Base-by-base conservation (phyloP, 2,329 filamentous ascomycete species). In the Magnaporthiopsis rhizophila region DNA sequence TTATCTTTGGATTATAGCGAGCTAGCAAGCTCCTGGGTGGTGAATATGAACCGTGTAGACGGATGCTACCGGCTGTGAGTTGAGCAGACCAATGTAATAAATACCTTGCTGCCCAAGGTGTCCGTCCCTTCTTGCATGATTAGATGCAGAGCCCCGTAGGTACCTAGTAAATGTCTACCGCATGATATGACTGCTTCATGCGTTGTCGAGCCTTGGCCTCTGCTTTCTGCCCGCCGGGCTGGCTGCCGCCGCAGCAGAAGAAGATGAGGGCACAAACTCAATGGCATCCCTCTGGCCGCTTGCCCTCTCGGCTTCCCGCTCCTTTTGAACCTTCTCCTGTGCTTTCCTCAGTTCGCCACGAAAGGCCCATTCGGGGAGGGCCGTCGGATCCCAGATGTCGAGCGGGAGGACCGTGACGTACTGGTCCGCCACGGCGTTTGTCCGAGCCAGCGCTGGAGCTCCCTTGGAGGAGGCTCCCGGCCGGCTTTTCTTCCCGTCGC, bases 391-490 rank as follows among this genome's bases (percentile, higher is more conserved):
- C 85, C 86, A 89, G 7, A 87, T 68, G 3, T 83, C 80, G 1
- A 74, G 70, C 1, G 80, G 71, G 59, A 89, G 71, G 1, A 87
- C 87, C 8, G 87, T 90, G 38, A 79, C 80, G 73, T 93, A 92
- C 75, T 90, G 87, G 38, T 63, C 62, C 15, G 62, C 61, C 38
- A 62, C 30, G 15, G 13, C 8, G 24, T 62, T 62, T n/a, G 26
- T 30, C 4, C 18, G 11, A 9, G 62, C 62, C 30, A 81, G 82
- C 62, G 79, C 38, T 6, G 53, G 28, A 9, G 15, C 1, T 56
- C 61, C 34, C 61, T 62, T 8, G n/a, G n/a, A n/a, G 50, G 30
- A 15, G 45, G 45, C 18, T n/a, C 45, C 45, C 7, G 45, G 18
- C 56, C 56, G 56, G 30, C 24, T 26, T 26, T 66, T 64, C 15